phyloP scores from a whole-genome alignment of 192 early-diverging fungal species.

The Physocladia obscura region DNA sequence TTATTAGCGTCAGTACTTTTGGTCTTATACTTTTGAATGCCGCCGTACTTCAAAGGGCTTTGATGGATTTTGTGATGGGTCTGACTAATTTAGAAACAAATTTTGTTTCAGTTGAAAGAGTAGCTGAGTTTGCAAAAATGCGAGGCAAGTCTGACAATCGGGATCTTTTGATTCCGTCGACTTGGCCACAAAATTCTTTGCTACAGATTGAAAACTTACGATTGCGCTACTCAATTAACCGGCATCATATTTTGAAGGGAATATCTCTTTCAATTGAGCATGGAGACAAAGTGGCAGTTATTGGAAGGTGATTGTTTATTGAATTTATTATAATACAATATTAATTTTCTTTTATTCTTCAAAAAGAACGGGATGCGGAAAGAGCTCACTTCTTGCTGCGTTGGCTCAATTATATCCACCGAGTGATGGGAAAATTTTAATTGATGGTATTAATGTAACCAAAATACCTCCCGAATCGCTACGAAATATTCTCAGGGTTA shows the following conservation, averaged over 20 bases:
- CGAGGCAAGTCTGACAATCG: not conserved
- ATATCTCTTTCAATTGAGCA: constrained; percentile 25
- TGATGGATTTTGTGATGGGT: constrained; percentile 26
- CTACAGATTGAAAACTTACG: constrained; percentile 4
- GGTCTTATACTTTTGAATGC: constrained; percentile 17
- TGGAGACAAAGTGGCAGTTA: constrained; percentile 40
- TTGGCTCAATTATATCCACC: constrained; percentile 39
- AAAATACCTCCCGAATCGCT: constrained; percentile 60
- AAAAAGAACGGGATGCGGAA: constrained; percentile 58
- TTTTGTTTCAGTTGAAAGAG: constrained; percentile 18
- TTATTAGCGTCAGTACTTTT: constrained; percentile 11
- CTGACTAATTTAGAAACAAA: constrained; percentile 19
- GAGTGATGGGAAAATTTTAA: constrained; percentile 51
- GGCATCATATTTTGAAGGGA: constrained; percentile 24
- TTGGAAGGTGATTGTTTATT: constrained; percentile 44
- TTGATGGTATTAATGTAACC: constrained; percentile 68
- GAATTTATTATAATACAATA: constrained; percentile 42
- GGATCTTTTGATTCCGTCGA: not conserved
- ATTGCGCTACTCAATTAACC: constrained; percentile 16
- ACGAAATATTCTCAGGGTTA: constrained; percentile 63
- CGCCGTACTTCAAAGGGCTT: constrained; percentile 10
- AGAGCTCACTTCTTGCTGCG: constrained; percentile 36
- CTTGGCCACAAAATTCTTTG: not conserved
- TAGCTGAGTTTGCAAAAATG: constrained; percentile 9
- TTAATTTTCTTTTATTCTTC: constrained; percentile 44